These are phyloP conservation scores for Arctium lappa DNA, from an alignment of 129 eudicot genomes.

Conservation along the genomic window DNA sequence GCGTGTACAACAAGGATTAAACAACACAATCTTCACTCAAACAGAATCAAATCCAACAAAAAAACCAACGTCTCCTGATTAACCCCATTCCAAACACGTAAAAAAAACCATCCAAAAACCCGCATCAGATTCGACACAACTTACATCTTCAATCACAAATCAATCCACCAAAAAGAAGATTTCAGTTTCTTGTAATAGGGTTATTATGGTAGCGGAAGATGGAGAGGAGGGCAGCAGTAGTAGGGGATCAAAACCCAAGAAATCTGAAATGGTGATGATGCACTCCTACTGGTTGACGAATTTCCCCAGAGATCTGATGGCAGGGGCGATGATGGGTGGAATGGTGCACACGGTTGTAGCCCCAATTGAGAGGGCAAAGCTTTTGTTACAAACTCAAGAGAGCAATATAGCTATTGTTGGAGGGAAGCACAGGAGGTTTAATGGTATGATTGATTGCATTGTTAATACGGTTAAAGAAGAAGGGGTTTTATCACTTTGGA, in stretches of 20 bases:
- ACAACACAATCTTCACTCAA: not conserved
- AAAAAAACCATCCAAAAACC: constrained; percentile 11
- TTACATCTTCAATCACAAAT: not conserved
- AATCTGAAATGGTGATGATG: constrained; percentile 18
- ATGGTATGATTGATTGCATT: constrained; percentile 93
- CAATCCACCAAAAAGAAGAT: not conserved
- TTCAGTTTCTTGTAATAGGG: not conserved
- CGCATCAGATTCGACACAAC: constrained; percentile 13
- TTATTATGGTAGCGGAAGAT: constrained; percentile 42
- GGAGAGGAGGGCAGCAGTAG: constrained; percentile 32
- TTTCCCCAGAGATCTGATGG: constrained; percentile 82
- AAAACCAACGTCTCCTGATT: not conserved
- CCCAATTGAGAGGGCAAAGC: constrained; percentile 92
- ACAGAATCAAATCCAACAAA: not conserved
- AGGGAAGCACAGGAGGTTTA: constrained; percentile 71
- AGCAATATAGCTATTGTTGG: constrained; percentile 80
- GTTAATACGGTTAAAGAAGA: constrained; percentile 65
- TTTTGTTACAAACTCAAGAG: constrained; percentile 87
- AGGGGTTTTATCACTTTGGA: constrained; percentile 87
- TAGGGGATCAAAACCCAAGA: not conserved
- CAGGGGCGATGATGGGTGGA: constrained; percentile 93
- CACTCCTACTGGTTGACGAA: constrained; percentile 47
- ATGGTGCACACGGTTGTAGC: constrained; percentile 93
- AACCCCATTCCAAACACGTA: not conserved
- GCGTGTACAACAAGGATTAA: not conserved